Percentiles rank a stretch among this genome's conserved stretches.
These are phyloP conservation scores for Pseudovirgaria hyperparasitica DNA, from an alignment of 2,329 filamentous ascomycete species.

Conservation along the genomic window DNA sequence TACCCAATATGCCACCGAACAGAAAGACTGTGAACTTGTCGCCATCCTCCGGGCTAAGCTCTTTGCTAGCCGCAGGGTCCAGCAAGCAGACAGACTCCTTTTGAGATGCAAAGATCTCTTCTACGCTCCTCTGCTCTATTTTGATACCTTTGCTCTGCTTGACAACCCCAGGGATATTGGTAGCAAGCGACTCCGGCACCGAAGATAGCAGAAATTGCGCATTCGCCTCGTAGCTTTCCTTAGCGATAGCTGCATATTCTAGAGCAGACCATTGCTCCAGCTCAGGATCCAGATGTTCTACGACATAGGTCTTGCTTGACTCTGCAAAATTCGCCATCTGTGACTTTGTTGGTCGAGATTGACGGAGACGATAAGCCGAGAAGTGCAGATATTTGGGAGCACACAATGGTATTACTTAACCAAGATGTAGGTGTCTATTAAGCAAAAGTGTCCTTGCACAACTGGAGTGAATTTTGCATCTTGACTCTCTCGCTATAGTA, in stretches of 20 bases:
- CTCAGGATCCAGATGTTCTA: slow-evolving; percentile 93
- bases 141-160: slow-evolving; percentile 48
- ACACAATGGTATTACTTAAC: too few relatives aligned
- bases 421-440: too few relatives aligned
- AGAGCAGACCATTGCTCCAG: slow-evolving; percentile 88
- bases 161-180: slow-evolving; percentile 45
- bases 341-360: too few relatives aligned
- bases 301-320: slow-evolving; percentile 64
- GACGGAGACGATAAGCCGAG: not conserved
- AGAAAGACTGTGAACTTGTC: slow-evolving; percentile 79
- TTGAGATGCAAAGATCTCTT: slow-evolving; percentile 61
- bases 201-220: slow-evolving; percentile 73
- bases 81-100: slow-evolving; percentile 76
- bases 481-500: too few relatives aligned
- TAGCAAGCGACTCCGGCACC: slow-evolving; percentile 56
- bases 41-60: slow-evolving; percentile 73
- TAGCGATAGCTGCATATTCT: slow-evolving; percentile 80
- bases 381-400: not conserved
- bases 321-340: too few relatives aligned
- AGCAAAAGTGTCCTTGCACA: too few relatives aligned
- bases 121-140: slow-evolving; percentile 65
- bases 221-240: slow-evolving; percentile 57
- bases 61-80: slow-evolving; percentile 71
- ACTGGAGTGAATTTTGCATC: too few relatives aligned
- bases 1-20: slow-evolving; percentile 92